Evolutionary conservation across 768 basidiomycete species (phyloP).

Genomic region (Crepidotus variabilis): DNA sequence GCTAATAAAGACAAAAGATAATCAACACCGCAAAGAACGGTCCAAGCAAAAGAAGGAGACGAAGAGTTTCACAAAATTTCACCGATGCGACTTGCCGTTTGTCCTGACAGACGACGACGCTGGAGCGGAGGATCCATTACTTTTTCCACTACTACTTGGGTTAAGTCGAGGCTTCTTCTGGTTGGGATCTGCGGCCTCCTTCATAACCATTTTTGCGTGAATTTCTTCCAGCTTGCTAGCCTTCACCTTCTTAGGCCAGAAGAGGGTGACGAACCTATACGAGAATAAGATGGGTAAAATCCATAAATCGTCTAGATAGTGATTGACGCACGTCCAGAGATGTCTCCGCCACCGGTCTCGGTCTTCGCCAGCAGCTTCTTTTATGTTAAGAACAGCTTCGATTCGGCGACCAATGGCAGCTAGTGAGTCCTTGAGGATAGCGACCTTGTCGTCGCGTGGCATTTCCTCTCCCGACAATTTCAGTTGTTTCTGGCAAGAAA

Average conservation of each 20-base stretch:
- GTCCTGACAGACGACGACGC: constrained; percentile 42
- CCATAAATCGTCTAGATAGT: background rate
- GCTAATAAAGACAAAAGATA: constrained; percentile 10
- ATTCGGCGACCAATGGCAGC: constrained; percentile 92
- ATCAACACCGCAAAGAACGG: constrained; percentile 16
- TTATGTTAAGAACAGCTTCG: constrained; percentile 72
- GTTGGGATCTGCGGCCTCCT: constrained; percentile 57
- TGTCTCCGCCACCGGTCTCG: constrained; percentile 86
- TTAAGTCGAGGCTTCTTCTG: constrained; percentile 60
- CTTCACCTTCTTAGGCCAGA: constrained; percentile 98
- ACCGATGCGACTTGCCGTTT: constrained; percentile 62
- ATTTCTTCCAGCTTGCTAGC: constrained; percentile 92
- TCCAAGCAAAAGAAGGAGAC: constrained; percentile 19
- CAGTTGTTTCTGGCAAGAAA: constrained; percentile 73
- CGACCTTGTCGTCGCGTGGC: constrained; percentile 93
- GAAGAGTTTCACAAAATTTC: constrained; percentile 23
- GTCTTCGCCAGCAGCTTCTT: constrained; percentile 78
- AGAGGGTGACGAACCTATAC: constrained; percentile 84
- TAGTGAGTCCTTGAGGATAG: constrained; percentile 92
- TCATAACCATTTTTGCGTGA: constrained; percentile 94
- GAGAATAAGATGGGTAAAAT: constrained; percentile 5
- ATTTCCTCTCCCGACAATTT: constrained; percentile 92
- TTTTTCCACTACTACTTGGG: constrained; percentile 37
- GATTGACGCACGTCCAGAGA: constrained; percentile 85
- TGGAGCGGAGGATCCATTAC: constrained; percentile 48